A percentile compares a stretch with the other conserved stretches of the same genome.
Conservation (phyloP, 2,329 filamentous ascomycete genomes). For the Talaromyces piceae region DNA sequence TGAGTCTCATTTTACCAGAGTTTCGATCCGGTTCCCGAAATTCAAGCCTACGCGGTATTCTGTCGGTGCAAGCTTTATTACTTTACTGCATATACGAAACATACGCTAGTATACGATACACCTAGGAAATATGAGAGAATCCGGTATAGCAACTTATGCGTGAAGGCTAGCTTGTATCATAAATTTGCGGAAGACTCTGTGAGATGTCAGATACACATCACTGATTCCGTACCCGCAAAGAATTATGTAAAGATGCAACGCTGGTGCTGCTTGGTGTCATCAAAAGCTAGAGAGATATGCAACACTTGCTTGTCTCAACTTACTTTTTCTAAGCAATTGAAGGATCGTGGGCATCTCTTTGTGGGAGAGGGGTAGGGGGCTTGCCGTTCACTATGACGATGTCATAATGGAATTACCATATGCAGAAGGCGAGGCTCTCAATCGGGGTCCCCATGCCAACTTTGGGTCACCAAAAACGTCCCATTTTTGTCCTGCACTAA, state of each 20-base stretch:
- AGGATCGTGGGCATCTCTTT: slow-evolving; percentile 9
- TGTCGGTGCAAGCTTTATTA: slow-evolving; percentile 2
- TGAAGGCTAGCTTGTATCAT: background rate
- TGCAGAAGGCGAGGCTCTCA: slow-evolving; percentile 1
- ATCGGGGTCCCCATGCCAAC: background rate
- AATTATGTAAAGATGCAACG: slow-evolving; percentile 4
- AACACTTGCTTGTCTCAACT: background rate
- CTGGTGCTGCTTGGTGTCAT: slow-evolving; percentile 6
- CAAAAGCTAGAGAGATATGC: slow-evolving; percentile 3
- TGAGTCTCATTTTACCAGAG: slow-evolving; percentile 2
- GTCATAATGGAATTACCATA: slow-evolving; percentile 6
- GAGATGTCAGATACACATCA: slow-evolving; percentile 4
- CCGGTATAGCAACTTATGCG: slow-evolving; percentile 4
- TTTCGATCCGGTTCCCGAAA: slow-evolving; percentile 1
- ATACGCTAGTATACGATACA: slow-evolving; percentile 2
- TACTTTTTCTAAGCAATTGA: background rate
- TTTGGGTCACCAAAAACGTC: background rate
- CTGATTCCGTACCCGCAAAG: background rate
- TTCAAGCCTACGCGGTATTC: background rate
- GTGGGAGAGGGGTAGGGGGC: slow-evolving; percentile 1
- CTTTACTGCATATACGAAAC: slow-evolving; percentile 5
- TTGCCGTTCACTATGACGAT: slow-evolving; percentile 8
- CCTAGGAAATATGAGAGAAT: slow-evolving; percentile 4
- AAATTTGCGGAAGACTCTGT: background rate
- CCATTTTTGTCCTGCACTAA: slow-evolving; percentile 4